phyloP scores from a whole-genome alignment of 257 asterid species.

The Striga asiatica region DNA sequence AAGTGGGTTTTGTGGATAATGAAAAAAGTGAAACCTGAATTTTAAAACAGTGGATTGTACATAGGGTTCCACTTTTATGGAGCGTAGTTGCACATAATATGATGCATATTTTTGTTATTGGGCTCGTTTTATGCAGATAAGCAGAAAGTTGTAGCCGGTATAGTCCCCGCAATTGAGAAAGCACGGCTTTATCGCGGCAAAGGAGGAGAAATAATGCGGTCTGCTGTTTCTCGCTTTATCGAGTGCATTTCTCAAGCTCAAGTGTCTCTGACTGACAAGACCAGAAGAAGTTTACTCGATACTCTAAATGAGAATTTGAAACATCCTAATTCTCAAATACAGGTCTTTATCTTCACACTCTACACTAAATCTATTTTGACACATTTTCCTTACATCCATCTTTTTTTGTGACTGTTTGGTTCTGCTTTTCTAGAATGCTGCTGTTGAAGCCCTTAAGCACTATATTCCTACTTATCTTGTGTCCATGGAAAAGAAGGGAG shows the following conservation, averaged over 20 bases:
- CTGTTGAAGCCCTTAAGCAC: conserved; percentile 67
- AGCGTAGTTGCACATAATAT: background rate
- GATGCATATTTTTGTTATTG: conserved; percentile 11
- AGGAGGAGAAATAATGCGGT: conserved; percentile 98
- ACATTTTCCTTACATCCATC: background rate
- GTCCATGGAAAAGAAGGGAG: conserved; percentile 35
- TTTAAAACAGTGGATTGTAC: too few species aligned
- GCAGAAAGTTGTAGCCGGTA: conserved; percentile 58
- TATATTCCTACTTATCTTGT: conserved; percentile 49
- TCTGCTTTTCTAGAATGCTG: conserved; percentile 48
- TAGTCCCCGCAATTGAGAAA: conserved; percentile 94
- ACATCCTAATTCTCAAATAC: conserved; percentile 86
- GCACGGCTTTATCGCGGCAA: conserved; percentile 96
- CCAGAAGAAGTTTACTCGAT: conserved; percentile 63
- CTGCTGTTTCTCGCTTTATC: conserved; percentile 87
- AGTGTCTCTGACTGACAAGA: conserved; percentile 49
- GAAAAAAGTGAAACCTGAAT: background rate
- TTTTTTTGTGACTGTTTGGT: conserved; percentile 16
- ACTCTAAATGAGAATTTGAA: conserved; percentile 81
- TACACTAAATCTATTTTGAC: conserved; percentile 1
- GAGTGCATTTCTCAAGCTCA: conserved; percentile 66
- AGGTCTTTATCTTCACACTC: conserved; percentile 43
- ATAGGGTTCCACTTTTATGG: conserved; percentile 1
- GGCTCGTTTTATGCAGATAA: conserved; percentile 40
- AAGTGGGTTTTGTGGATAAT: background rate